Evolutionary conservation across 1,284 basidiomycete genomes (phyloP).

Genomic region (Polyporus tsugae): DNA sequence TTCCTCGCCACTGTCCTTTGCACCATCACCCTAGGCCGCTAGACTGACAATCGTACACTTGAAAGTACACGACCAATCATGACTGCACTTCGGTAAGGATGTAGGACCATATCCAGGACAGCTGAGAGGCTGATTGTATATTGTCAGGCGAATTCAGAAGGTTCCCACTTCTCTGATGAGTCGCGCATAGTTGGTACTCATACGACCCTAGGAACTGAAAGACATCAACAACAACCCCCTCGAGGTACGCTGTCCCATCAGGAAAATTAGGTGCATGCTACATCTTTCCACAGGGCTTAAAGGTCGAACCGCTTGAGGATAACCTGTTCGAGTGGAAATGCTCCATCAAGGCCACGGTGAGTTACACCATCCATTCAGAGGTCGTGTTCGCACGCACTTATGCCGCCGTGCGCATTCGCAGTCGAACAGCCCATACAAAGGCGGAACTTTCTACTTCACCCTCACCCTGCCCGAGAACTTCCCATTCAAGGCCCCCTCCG

Average conservation of each 20-base stretch:
- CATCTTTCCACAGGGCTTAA: conserved; percentile 56
- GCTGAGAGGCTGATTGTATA: conserved; percentile 1
- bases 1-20: conserved; percentile 1
- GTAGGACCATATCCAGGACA: not conserved
- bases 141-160: conserved; percentile 72
- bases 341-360: conserved; percentile 77
- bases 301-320: conserved; percentile 71
- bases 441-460: conserved; percentile 82
- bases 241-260: conserved; percentile 50
- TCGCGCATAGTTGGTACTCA: conserved; percentile 29
- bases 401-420: conserved; percentile 41
- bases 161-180: conserved; percentile 44
- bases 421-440: conserved; percentile 85
- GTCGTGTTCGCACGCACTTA: not conserved
- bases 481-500: conserved; percentile 90
- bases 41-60: not conserved
- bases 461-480: conserved; percentile 79
- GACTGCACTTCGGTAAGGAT: conserved; percentile 64
- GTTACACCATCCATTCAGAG: conserved; percentile 38
- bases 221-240: conserved; percentile 69
- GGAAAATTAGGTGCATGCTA: conserved; percentile 6
- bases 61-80: conserved; percentile 41
- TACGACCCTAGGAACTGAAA: conserved; percentile 60
- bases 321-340: conserved; percentile 86
- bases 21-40: not conserved